phyloP scores from a whole-genome alignment of 495 filamentous ascomycete species.

The Diplogelasinospora grovesii region DNA sequence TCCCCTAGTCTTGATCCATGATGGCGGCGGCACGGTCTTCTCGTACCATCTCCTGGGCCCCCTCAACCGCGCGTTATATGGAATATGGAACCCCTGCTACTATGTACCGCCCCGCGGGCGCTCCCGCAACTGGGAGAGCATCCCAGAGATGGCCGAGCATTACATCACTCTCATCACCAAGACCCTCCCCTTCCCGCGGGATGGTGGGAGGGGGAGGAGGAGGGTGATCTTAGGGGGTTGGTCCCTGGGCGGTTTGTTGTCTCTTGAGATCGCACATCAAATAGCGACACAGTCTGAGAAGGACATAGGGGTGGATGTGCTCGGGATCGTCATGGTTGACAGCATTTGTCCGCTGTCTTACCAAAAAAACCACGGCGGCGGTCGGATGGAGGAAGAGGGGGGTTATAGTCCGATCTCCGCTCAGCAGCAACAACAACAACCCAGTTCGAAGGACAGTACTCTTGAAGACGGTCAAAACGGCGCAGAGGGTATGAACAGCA shows the following conservation, averaged over 20 bases:
- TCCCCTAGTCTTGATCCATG: conserved; percentile 36
- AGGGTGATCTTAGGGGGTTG: conserved; percentile 37
- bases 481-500: too few relatives aligned
- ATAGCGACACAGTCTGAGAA: conserved; percentile 21
- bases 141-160: conserved; percentile 28
- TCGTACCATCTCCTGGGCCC: conserved; percentile 30
- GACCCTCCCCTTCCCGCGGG: conserved; percentile 22
- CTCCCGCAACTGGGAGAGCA: conserved; percentile 19
- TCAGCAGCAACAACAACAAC: too few relatives aligned
- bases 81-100: conserved; percentile 33
- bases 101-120: too few relatives aligned
- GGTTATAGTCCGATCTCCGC: too few relatives aligned
- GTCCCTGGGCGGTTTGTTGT: conserved; percentile 38
- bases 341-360: conserved; percentile 33
- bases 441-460: too few relatives aligned
- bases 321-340: conserved; percentile 43
- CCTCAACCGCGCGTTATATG: conserved; percentile 28
- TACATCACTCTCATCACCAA: conserved; percentile 28
- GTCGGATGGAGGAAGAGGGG: too few relatives aligned
- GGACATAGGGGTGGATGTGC: conserved; percentile 11
- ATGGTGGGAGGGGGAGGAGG: conserved; percentile 19
- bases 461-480: too few relatives aligned
- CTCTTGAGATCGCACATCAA: conserved; percentile 33
- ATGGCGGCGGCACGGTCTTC: conserved; percentile 38
- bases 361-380: too few relatives aligned